Base-by-base conservation (phyloP, 2,329 filamentous ascomycete genomes). In the Elsinoe necatrix region DNA sequence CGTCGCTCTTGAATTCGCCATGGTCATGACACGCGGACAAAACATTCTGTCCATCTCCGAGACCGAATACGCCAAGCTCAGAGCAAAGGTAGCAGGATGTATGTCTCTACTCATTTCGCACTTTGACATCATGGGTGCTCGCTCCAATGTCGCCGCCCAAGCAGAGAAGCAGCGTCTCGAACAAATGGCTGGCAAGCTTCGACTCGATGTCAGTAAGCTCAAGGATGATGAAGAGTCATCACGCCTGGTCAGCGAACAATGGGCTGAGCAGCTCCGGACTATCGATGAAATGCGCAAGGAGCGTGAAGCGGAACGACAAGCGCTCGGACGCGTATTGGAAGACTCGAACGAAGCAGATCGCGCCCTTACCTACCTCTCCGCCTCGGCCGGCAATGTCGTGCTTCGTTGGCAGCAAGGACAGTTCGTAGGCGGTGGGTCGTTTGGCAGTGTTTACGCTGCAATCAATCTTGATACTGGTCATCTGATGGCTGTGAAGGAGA, bases 321-420 rank as follows among this genome's bases (percentile, higher is more conserved):
- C 89, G 16, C 79, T 97, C 34, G 93, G 93, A 57, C 82, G 89
- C 51, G 93, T 98, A 18, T 75, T 98, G 60, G 93, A 98, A 73
- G 90, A 90, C 59, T 92, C 86, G 56, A 97, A 95, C 69, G 93
- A 97, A 72, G 91, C 95, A 11, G 93, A 98, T 71, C 86, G 92
- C 55, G 96, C 92, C 25, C 80, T 98, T 39, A 95, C 92, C 1
- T 95, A 91, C 66, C 81, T 98, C 16, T 96, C 91, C 1, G 93
- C 92, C 0, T 95, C 89, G 39, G 89, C 92, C 12, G 95, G 90
- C 20, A 97, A 97, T 68, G 87, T 97, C 58, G 95, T 89, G 43
- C 83, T 97, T 73, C 85, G 93, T 61, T 98, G 93, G 93, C 93
- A 97, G 70, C 93, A 96, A 76, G 93, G 93, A n/a, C 89, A 95